These are phyloP conservation scores for Trichoderma erinaceum DNA, from an alignment of 495 filamentous ascomycete species.

Conservation along the genomic window DNA sequence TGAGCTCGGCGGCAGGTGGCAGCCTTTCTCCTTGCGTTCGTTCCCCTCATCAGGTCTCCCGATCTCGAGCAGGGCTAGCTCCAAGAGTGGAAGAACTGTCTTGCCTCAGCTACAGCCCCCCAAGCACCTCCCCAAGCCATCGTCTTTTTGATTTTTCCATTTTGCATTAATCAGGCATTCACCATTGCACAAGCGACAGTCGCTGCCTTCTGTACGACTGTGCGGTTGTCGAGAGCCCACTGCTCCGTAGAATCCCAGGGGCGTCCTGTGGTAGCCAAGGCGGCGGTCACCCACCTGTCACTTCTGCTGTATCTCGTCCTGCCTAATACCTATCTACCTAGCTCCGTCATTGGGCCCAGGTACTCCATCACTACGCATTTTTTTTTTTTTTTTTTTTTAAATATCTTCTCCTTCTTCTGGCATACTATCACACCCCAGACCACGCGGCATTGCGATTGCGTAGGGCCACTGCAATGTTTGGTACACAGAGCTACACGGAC, in stretches of 20 bases:
- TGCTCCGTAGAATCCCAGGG: background rate
- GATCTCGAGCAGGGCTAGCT: constrained; percentile 1
- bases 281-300: constrained; percentile 3
- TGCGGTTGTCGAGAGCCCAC: background rate
- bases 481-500: constrained; percentile 9
- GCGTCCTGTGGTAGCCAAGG: background rate
- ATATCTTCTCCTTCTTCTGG: background rate
- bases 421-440: background rate
- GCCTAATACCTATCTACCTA: background rate
- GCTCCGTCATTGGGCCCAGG: background rate
- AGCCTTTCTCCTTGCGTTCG: constrained; percentile 4
- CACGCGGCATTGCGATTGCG: background rate
- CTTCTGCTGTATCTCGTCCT: background rate
- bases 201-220: background rate
- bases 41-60: constrained; percentile 6
- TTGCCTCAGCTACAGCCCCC: constrained; percentile 2
- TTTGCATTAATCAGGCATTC: background rate
- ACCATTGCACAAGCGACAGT: background rate
- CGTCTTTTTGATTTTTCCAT: too few relatives aligned
- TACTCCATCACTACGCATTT: background rate
- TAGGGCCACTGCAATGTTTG: background rate
- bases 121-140: background rate
- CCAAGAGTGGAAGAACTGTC: background rate
- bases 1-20: constrained; percentile 1
- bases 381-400: too few relatives aligned